Evolutionary conservation across 345 rosid genomes (phyloP).

Genomic region (Salix exigua): DNA sequence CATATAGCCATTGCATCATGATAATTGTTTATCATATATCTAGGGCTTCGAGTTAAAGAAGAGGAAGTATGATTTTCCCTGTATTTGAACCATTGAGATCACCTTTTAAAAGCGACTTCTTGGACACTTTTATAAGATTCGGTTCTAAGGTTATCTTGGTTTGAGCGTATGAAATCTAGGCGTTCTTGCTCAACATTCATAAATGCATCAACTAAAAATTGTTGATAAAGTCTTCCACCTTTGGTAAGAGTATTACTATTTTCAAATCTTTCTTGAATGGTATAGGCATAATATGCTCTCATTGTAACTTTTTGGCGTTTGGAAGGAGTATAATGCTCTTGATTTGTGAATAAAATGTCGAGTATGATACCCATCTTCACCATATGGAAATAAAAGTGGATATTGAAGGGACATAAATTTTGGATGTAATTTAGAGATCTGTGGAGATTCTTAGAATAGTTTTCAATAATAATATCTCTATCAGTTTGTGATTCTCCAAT

Average conservation of each 20-base stretch:
- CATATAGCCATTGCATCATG: too few relatives aligned
- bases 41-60: too few relatives aligned
- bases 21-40: too few relatives aligned
- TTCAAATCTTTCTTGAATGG: not conserved
- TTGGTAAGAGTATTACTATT: accelerated
- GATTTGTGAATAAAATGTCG: not conserved
- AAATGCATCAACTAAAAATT: not conserved
- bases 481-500: not conserved
- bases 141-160: not conserved
- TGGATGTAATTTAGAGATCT: not conserved
- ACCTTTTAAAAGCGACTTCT: not conserved
- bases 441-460: accelerated
- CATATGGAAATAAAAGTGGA: not conserved
- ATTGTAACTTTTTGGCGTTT: not conserved
- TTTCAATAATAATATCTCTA: not conserved
- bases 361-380: not conserved
- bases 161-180: not conserved
- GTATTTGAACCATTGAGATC: accelerated
- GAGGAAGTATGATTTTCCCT: not conserved
- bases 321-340: not conserved
- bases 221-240: not conserved
- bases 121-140: not conserved
- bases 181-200: not conserved
- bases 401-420: not conserved
- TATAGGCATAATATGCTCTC: not conserved